phyloP scores from a whole-genome alignment of 352 stramenopile genomes.

The Pilasporangium apinafurcum region DNA sequence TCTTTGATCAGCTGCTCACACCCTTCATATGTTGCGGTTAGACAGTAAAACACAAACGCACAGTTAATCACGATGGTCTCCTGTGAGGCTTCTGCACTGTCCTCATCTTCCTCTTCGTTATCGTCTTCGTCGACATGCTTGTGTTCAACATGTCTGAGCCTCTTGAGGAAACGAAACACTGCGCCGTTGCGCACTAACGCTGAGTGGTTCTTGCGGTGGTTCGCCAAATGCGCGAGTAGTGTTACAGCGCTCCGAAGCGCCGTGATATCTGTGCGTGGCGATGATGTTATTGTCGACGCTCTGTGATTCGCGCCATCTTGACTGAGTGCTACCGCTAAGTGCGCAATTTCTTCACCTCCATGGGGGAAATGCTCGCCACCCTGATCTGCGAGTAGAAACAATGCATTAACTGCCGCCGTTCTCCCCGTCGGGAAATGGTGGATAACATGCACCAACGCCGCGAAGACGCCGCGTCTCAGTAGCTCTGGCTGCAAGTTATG shows the following conservation, averaged over 20 bases:
- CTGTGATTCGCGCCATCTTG: conserved; percentile 12
- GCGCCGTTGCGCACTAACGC: conserved; percentile 44
- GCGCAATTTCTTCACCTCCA: conserved; percentile 44
- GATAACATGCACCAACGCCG: conserved; percentile 42
- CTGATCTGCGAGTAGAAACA: conserved; percentile 42
- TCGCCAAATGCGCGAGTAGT: conserved; percentile 53
- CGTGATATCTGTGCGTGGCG: not conserved
- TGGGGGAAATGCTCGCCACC: conserved; percentile 48
- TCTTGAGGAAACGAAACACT: conserved; percentile 53
- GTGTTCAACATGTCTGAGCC: conserved; percentile 27
- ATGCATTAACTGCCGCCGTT: conserved; percentile 44
- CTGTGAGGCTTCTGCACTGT: conserved; percentile 22
- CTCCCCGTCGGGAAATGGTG: conserved; percentile 26
- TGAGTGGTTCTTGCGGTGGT: conserved; percentile 43
- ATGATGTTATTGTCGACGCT: not conserved
- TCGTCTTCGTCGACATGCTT: conserved; percentile 9
- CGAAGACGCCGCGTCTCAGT: conserved; percentile 37
- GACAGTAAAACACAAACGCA: conserved; percentile 56
- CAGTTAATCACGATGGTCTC: conserved; percentile 64
- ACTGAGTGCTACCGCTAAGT: conserved; percentile 34
- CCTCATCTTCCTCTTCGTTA: conserved; percentile 11
- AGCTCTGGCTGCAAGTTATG: conserved; percentile 12
- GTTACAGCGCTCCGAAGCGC: conserved; percentile 38
- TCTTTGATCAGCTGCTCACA: conserved; percentile 74
- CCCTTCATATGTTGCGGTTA: conserved; percentile 59